Evolutionary conservation across 2,329 filamentous ascomycete genomes (phyloP), one percentile per base, ranked within the genome.

Genomic region (Bipolaris sorokiniana): DNA sequence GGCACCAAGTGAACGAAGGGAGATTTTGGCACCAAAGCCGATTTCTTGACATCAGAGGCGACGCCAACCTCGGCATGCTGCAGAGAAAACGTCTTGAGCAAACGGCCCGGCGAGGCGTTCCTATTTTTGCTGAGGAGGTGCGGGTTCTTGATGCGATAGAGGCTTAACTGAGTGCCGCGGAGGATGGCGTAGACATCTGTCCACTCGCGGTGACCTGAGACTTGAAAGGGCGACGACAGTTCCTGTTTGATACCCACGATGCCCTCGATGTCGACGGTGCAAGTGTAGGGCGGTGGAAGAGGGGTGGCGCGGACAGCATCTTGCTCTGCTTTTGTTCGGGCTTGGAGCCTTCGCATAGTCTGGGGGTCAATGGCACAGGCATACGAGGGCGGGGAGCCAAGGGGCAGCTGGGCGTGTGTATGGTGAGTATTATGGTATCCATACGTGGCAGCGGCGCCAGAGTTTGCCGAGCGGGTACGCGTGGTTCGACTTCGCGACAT

Each of bases 51-150:
- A 74, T 92, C 90, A 15, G 86, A 84, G 9, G 90, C 90, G 59
- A 92, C 84, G 10, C 90, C 90, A 20, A 89, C 85, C 74, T 92
- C 90, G 20, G 89, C 90, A 70, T 92, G 88, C 62, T 91, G 84
- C 46, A 92, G 80, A 50, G 86, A 89, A 71, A 91, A 92, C n/a
- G 83, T 84, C 71, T 82, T 85, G 61, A 91, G 78, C 36, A 91
- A 76, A 53, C 80, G 80, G 18, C 84, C 84, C 76, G 88, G 38
- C 77, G 80, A 26, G 79, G 84, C 65, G 78, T 80, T 67, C 83
- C 82, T 16, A 81, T 76, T 77, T 62, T 81, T 83, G 67, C 69
- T 72, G 60, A 76, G 69, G 26, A 77, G 53, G 41, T 62, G 36
- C 1, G 84, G 81, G 64, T 83, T 83, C 75, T 89, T 90, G 51